Evolutionary conservation across 345 rosid species (phyloP).

Genomic region (Citrus inodora): DNA sequence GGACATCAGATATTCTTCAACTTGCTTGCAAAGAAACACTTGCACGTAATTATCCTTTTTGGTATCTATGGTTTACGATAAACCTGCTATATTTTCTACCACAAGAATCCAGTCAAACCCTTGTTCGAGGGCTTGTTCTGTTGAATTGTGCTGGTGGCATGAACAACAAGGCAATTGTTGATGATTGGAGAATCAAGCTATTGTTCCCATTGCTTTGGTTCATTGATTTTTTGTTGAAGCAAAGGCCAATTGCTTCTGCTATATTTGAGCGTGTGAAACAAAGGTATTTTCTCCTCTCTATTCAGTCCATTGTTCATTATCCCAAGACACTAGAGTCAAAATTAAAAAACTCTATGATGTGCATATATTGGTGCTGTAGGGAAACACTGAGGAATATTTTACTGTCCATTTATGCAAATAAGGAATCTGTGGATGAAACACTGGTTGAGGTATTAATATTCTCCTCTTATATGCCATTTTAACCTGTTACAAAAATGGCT

Average conservation of each 20-base stretch:
- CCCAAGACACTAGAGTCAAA: not conserved
- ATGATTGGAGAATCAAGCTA: conserved; percentile 95
- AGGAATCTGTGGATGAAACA: conserved; percentile 76
- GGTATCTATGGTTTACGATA: conserved; percentile 2
- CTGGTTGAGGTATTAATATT: conserved; percentile 61
- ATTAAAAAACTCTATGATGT: not conserved
- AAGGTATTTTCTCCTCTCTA: conserved; percentile 35
- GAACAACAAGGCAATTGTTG: conserved; percentile 93
- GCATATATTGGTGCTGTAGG: conserved; percentile 34
- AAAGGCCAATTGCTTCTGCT: conserved; percentile 57
- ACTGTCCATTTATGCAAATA: conserved; percentile 66
- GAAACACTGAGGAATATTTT: conserved; percentile 65
- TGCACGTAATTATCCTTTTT: not conserved
- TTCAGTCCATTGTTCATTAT: not conserved
- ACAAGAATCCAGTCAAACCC: conserved; percentile 41
- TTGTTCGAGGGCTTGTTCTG: conserved; percentile 74
- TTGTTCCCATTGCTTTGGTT: conserved; percentile 70
- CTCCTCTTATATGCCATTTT: not conserved
- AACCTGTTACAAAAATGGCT: too few relatives aligned
- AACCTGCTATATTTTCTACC: not conserved
- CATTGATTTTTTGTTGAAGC: conserved; percentile 70
- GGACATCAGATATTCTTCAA: not conserved
- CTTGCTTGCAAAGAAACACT: not conserved
- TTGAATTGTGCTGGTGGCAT: conserved; percentile 94
- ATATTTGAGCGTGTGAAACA: conserved; percentile 71